These are phyloP conservation scores for Wickerhamomyces canadensis DNA, from an alignment of 805 yeast species.

Conservation along the genomic window DNA sequence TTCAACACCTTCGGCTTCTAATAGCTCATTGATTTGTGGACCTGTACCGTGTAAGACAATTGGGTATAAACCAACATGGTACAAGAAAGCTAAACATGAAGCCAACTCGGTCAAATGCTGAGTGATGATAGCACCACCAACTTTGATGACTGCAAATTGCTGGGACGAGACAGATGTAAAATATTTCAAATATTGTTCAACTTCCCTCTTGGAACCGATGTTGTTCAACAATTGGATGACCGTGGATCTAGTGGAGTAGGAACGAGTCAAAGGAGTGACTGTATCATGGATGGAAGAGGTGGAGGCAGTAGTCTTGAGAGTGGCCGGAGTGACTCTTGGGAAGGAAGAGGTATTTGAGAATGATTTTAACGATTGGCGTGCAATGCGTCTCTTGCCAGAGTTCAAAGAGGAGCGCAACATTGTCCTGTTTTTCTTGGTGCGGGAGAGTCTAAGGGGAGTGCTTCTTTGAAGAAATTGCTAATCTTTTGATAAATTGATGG, in stretches of 20 bases:
- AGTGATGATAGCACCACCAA: conserved; percentile 98
- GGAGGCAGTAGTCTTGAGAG: conserved; percentile 11
- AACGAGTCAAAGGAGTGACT: conserved; percentile 15
- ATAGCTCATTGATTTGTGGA: conserved; percentile 92
- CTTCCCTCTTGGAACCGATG: conserved; percentile 96
- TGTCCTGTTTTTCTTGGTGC: too few species aligned
- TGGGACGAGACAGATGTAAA: conserved; percentile 95
- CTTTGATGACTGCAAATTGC: conserved; percentile 97
- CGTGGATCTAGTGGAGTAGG: conserved; percentile 80
- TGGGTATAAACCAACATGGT: conserved; percentile 96
- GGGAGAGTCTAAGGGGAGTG: too few species aligned
- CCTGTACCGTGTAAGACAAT: conserved; percentile 98
- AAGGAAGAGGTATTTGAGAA: not conserved
- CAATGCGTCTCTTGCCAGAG: conserved; percentile 21
- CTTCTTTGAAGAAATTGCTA: too few species aligned
- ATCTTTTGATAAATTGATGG: too few species aligned
- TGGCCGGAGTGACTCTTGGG: conserved; percentile 5
- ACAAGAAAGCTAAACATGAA: conserved; percentile 89
- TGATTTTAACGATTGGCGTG: conserved; percentile 18
- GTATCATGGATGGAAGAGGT: conserved; percentile 9
- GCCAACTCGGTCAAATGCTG: conserved; percentile 92
- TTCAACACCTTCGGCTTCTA: conserved; percentile 91
- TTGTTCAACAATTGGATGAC: conserved; percentile 92
- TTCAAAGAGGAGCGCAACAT: conserved; percentile 26
- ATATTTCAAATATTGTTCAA: conserved; percentile 93